Base-by-base conservation (phyloP, 2,329 filamentous ascomycete species). In the Phaeosphaeriaceae sp. region DNA sequence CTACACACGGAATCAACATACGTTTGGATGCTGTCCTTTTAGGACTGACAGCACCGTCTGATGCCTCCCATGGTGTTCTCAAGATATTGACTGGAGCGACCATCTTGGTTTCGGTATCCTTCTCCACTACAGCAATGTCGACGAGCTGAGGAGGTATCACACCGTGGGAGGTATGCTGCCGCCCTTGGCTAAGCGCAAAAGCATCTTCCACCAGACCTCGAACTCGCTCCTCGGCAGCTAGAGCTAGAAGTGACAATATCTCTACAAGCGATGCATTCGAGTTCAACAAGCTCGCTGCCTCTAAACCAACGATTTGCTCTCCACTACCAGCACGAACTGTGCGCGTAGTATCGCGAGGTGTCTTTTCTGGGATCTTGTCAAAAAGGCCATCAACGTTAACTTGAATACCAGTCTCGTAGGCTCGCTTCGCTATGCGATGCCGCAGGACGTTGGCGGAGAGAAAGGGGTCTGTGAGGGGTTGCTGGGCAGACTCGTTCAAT, bases 181-280 rank as follows among this genome's bases (percentile, higher is more conserved):
- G 85, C 50, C 84, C 88, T 50, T 81, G 81, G 3, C 90, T 84
- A 37, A 96, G 75, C 8, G 81, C 81, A 46, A 86, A 83, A 9
- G 90, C 86, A 62, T 96, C 92, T 65, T 92, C 88, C 3, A 97
- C 68, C 23, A 97, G 75, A 11, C 86, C 84, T 44, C 89, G 82
- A 30, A 97, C 63, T 21, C 91, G 83, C 61, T 95, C 88, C 67
- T 93, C 90, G 8, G 90, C 87, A 15, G 90, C 89, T 48, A 97
- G 82, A 5, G 91, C 94, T 49, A 97, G 71, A 13, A 97, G 79
- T 20, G 90, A 88, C 36, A 97, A 76, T 59, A 97, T 89, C 53
- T 96, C 92, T 12, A 89, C 87, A 28, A 96, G 78, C 45, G 83
- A 86, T 1, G 89, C 85, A 35, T 92, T 88, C 16, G 74, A 70